These are phyloP conservation scores for Fusarium luffae DNA, from an alignment of 2,329 filamentous ascomycete species.

Conservation along the genomic window DNA sequence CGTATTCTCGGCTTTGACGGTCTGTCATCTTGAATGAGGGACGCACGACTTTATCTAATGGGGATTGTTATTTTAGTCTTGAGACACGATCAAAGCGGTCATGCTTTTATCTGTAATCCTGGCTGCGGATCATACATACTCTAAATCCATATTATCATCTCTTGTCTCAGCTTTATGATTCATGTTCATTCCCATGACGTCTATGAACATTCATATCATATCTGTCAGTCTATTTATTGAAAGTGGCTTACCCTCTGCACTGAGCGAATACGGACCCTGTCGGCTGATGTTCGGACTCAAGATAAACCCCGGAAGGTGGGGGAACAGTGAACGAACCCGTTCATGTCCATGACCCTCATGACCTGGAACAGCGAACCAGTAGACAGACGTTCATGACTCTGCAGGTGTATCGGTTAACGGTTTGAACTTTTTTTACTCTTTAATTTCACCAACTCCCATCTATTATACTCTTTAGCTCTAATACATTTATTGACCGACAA, in stretches of 20 bases:
- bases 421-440: background rate
- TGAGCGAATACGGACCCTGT: slow-evolving; percentile 28
- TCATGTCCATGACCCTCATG: slow-evolving; percentile 26
- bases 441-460: background rate
- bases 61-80: background rate
- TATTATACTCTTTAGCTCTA: background rate
- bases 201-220: background rate
- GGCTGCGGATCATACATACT: background rate
- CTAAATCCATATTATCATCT: background rate
- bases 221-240: background rate
- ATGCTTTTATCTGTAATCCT: slow-evolving; percentile 2
- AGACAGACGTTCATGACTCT: background rate
- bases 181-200: background rate
- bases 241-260: slow-evolving; percentile 3
- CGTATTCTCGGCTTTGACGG: background rate
- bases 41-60: background rate
- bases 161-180: background rate
- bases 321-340: slow-evolving; percentile 3
- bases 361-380: slow-evolving; percentile 7
- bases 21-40: background rate
- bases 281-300: slow-evolving; percentile 42
- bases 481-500: background rate
- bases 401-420: background rate
- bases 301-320: slow-evolving; percentile 32
- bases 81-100: background rate